Evolutionary conservation across 2,329 filamentous ascomycete species (phyloP).

Genomic region (Trichoderma endophyticum): DNA sequence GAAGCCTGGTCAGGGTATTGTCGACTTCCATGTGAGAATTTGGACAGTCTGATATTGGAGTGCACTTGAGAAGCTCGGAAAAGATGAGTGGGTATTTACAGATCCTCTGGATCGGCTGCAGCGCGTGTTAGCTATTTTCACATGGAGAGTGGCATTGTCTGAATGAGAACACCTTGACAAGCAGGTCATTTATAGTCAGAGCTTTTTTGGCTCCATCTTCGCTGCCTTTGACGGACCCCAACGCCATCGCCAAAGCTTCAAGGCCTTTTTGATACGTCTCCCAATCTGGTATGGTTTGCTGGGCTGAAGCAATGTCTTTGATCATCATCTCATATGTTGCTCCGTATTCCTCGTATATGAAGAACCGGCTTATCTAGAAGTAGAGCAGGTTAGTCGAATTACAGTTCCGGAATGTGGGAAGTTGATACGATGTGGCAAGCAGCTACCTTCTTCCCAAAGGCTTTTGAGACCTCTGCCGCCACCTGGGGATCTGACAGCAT

Average conservation of each 20-base stretch:
- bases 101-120: slow-evolving; percentile 82
- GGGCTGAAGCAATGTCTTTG: slow-evolving; percentile 68
- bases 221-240: slow-evolving; percentile 66
- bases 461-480: slow-evolving; percentile 58
- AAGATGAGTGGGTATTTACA: slow-evolving; percentile 90
- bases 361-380: slow-evolving; percentile 72
- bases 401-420: neutral
- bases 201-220: slow-evolving; percentile 67
- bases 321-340: slow-evolving; percentile 85
- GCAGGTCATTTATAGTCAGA: slow-evolving; percentile 76
- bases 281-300: slow-evolving; percentile 70
- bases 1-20: slow-evolving; percentile 66
- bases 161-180: slow-evolving; percentile 70
- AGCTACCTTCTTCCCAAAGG: slow-evolving; percentile 58
- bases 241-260: slow-evolving; percentile 73
- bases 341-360: slow-evolving; percentile 87
- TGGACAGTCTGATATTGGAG: slow-evolving; percentile 80
- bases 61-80: slow-evolving; percentile 75
- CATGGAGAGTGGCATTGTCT: neutral
- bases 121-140: neutral
- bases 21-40: slow-evolving; percentile 78
- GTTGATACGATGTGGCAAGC: neutral
- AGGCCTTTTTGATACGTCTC: slow-evolving; percentile 78
- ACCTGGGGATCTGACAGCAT: slow-evolving; percentile 57
- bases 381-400: neutral